Evolutionary conservation across 306 rosid genomes (phyloP).

Genomic region (Acacia acuminata): DNA sequence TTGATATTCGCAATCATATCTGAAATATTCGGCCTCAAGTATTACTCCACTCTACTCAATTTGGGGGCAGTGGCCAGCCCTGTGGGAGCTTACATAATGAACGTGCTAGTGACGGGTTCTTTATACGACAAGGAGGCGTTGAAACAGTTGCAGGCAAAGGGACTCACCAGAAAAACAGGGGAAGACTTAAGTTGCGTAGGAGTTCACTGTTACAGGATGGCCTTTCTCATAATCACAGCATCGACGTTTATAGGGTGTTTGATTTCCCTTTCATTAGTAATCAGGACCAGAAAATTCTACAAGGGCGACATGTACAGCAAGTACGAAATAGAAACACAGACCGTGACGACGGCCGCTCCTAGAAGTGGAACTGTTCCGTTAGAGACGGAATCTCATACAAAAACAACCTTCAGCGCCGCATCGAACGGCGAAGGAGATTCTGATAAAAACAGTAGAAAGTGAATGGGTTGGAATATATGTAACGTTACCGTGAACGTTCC

Average conservation of each 20-base stretch:
- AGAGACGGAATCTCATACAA: background rate
- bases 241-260: constrained; percentile 47
- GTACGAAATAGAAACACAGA: constrained; percentile 37
- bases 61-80: constrained; percentile 62
- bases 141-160: constrained; percentile 48
- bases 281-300: constrained; percentile 61
- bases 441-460: background rate
- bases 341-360: constrained; percentile 1
- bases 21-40: constrained; percentile 70
- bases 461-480: background rate
- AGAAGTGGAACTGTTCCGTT: background rate
- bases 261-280: constrained; percentile 52
- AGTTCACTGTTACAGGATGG: constrained; percentile 46
- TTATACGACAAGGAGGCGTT: constrained; percentile 64
- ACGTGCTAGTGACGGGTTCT: constrained; percentile 57
- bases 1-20: constrained; percentile 69
- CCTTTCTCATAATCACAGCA: constrained; percentile 56
- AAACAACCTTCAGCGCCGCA: background rate
- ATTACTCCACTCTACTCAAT: constrained; percentile 61
- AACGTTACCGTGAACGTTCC: background rate
- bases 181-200: constrained; percentile 56
- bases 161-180: constrained; percentile 37
- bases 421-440: background rate
- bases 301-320: constrained; percentile 57
- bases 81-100: constrained; percentile 56